Evolutionary conservation across 148 eudicot species (phyloP).

Genomic region (Rhododendron ferrugineum): DNA sequence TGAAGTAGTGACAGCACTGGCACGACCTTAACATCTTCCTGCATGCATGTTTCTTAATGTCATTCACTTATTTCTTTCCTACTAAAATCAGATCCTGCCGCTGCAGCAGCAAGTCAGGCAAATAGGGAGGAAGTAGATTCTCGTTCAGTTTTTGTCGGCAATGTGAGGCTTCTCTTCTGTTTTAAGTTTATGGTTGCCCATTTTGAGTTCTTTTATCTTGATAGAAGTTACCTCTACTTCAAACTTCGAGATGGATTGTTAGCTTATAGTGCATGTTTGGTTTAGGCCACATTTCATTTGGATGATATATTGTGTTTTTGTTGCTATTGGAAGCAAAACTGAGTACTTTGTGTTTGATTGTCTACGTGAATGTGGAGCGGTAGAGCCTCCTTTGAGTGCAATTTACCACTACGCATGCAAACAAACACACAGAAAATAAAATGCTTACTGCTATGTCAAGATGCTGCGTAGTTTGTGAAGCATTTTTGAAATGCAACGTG

Average conservation of each 20-base stretch:
- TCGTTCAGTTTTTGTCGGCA: constrained; percentile 81
- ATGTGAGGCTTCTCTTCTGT: constrained; percentile 41
- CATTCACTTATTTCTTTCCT: not conserved
- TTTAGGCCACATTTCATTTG: not conserved
- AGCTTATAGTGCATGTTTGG: not conserved
- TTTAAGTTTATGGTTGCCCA: not conserved
- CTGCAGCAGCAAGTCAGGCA: constrained; percentile 55
- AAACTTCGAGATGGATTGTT: not conserved
- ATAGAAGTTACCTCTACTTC: not conserved
- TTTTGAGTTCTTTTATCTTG: not conserved
- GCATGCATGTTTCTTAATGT: not conserved
- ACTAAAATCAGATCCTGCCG: constrained; percentile 46
- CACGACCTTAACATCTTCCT: not conserved
- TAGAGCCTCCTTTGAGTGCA: not conserved
- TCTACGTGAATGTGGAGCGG: not conserved
- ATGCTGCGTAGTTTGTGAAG: not conserved
- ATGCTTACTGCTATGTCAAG: not conserved
- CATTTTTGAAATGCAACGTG: not conserved
- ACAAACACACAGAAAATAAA: not conserved
- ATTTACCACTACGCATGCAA: not conserved
- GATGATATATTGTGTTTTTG: not conserved
- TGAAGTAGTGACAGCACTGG: not conserved
- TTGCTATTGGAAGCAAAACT: not conserved
- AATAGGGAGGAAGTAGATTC: constrained; percentile 77
- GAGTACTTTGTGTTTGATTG: not conserved